These are phyloP conservation scores for Aspergillus steynii DNA, from an alignment of 495 filamentous ascomycete genomes.

Conservation along the genomic window DNA sequence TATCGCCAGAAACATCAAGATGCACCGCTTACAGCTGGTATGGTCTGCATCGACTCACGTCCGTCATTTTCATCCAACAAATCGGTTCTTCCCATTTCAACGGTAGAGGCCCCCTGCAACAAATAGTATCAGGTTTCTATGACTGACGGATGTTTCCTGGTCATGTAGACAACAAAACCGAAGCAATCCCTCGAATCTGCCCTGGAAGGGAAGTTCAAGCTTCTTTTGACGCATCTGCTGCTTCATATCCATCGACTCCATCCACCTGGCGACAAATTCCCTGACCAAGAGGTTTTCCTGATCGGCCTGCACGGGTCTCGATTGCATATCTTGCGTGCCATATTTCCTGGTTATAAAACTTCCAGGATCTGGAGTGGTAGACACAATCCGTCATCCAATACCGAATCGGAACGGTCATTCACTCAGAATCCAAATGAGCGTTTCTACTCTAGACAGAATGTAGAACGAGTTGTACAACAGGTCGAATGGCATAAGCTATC, in stretches of 20 bases:
- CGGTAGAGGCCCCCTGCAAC: conserved; percentile 15
- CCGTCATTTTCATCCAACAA: conserved; percentile 8
- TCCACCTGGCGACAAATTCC: conserved; percentile 27
- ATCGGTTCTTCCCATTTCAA: conserved; percentile 21
- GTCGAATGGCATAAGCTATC: conserved; percentile 20
- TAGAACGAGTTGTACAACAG: conserved; percentile 24
- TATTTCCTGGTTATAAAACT: conserved; percentile 32
- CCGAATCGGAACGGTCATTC: not conserved
- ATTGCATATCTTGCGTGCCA: conserved; percentile 31
- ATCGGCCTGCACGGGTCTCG: conserved; percentile 33
- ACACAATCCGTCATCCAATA: conserved; percentile 9
- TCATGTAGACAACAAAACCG: conserved; percentile 19
- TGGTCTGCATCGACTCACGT: conserved; percentile 23
- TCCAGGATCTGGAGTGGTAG: conserved; percentile 29
- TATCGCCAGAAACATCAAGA: conserved; percentile 30
- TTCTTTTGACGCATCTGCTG: conserved; percentile 30
- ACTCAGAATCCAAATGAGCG: conserved; percentile 1
- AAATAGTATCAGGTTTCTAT: not conserved
- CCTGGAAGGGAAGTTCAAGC: conserved; percentile 30
- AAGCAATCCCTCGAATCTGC: conserved; percentile 12
- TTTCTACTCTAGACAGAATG: conserved; percentile 23
- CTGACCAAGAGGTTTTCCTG: conserved; percentile 35
- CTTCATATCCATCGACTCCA: conserved; percentile 22
- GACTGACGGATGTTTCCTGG: not conserved
- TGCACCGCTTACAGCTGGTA: conserved; percentile 20